These are phyloP conservation scores for Dendrobium officinale DNA, from an alignment of 106 monocot species.

Conservation along the genomic window DNA sequence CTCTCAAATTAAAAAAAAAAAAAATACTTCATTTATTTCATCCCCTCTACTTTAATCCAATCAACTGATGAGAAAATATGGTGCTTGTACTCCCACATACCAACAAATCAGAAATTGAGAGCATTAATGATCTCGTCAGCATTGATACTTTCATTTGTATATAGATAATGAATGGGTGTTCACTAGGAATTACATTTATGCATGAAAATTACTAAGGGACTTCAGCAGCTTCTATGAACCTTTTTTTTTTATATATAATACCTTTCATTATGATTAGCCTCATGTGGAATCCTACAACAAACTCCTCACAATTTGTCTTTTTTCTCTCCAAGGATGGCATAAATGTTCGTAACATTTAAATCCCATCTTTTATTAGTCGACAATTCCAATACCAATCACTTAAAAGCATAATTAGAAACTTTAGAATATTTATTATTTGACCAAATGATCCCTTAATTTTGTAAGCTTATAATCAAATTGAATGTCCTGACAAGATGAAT, in stretches of 20 bases:
- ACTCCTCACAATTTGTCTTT: constrained; percentile 60
- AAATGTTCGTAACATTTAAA: constrained; percentile 52
- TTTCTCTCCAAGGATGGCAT: constrained; percentile 54
- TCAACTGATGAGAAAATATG: neutral
- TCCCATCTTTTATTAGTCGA: neutral
- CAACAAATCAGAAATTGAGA: constrained; percentile 16
- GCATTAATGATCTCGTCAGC: too few species aligned
- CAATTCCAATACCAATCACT: too few species aligned
- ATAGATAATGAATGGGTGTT: constrained; percentile 31
- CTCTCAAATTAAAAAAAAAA: too few species aligned
- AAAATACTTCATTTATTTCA: too few species aligned
- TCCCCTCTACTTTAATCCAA: too few species aligned
- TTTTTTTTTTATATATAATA: constrained; percentile 20
- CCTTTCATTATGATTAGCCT: constrained; percentile 42
- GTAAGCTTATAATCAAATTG: too few species aligned
- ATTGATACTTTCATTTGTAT: constrained; percentile 21
- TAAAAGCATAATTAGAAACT: too few species aligned
- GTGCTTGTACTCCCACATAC: neutral
- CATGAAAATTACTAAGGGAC: constrained; percentile 27
- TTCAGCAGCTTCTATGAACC: constrained; percentile 31
- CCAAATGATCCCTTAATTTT: too few species aligned
- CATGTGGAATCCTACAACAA: constrained; percentile 53
- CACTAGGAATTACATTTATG: constrained; percentile 38
- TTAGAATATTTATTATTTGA: too few species aligned
- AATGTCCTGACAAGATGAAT: too few species aligned